phyloP scores from a whole-genome alignment of 768 basidiomycete species.

The Lepiota subincarnata region DNA sequence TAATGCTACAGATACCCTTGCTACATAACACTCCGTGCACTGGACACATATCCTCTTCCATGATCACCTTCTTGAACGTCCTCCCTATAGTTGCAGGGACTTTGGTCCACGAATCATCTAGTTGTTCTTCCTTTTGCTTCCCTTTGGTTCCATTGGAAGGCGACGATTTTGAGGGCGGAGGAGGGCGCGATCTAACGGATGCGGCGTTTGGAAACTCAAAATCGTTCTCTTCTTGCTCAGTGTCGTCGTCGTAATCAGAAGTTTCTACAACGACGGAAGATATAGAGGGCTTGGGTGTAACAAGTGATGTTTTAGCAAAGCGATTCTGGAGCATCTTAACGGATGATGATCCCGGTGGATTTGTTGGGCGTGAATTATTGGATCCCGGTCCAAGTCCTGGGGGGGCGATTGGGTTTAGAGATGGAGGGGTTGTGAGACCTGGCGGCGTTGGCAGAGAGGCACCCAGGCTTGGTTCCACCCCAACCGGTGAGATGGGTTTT shows the following conservation, averaged over 20 bases:
- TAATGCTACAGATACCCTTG: constrained; percentile 8
- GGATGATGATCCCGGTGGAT: constrained; percentile 6
- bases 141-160: neutral
- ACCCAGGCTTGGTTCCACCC: neutral
- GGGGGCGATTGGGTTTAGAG: neutral
- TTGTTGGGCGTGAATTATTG: neutral
- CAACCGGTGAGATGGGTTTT: neutral
- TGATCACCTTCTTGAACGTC: constrained; percentile 4
- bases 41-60: constrained; percentile 1
- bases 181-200: neutral
- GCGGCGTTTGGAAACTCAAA: constrained; percentile 3
- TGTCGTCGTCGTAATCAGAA: neutral
- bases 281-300: neutral
- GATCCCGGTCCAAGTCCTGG: neutral
- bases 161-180: neutral
- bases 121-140: neutral
- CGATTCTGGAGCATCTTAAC: neutral
- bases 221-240: neutral
- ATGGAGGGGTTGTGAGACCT: neutral
- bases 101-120: neutral
- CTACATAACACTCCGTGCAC: constrained; percentile 2
- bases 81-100: neutral
- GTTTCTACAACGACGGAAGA: neutral
- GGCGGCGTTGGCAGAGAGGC: neutral
- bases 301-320: neutral